phyloP scores from a whole-genome alignment of 2,329 filamentous ascomycete species.

The Arthroderma sp. region DNA sequence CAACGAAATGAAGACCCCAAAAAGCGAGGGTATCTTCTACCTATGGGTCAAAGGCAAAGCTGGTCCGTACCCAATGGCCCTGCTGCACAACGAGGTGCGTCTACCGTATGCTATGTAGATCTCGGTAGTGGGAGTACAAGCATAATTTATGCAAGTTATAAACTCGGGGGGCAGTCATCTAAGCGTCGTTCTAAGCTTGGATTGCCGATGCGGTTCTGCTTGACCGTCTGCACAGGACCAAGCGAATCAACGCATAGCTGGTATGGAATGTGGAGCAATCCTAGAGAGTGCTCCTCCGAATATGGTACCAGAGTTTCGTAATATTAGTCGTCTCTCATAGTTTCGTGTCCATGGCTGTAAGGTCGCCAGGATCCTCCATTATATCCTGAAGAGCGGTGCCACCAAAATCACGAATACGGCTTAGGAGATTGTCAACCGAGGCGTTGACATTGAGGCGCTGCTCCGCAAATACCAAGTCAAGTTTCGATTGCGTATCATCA shows the following conservation, averaged over 20 bases:
- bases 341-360: background rate
- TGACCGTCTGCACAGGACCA: background rate
- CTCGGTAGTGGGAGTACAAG: background rate
- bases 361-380: background rate
- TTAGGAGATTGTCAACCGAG: constrained; percentile 25
- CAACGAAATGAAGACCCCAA: background rate
- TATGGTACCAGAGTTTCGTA: background rate
- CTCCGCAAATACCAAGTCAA: constrained; percentile 28
- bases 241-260: background rate
- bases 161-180: background rate
- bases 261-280: background rate
- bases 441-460: constrained; percentile 25
- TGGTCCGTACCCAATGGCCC: background rate
- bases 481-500: constrained; percentile 26
- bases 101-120: background rate
- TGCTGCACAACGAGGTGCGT: background rate
- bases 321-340: background rate
- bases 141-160: background rate
- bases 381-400: background rate
- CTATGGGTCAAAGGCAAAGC: background rate
- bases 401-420: constrained; percentile 18
- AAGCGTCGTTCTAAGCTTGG: background rate
- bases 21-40: background rate
- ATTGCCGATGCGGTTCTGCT: background rate
- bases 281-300: background rate